Evolutionary conservation across 2,329 filamentous ascomycete species (phyloP).

Genomic region (Talaromyces islandicus): DNA sequence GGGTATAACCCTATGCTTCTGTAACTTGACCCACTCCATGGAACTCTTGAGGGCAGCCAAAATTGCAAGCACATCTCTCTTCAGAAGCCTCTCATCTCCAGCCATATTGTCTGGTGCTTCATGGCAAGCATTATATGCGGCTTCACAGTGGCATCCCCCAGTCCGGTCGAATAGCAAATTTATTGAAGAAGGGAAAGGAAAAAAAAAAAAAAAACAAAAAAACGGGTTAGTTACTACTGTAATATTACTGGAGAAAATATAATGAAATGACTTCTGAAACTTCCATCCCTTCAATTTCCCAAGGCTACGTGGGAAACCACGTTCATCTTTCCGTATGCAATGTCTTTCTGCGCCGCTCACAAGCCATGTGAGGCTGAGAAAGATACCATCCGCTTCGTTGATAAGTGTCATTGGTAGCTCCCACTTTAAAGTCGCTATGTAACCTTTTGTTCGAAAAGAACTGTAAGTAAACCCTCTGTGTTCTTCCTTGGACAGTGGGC

Average conservation of each 20-base stretch:
- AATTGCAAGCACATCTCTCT: neutral
- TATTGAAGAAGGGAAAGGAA: neutral
- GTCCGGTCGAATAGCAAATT: neutral
- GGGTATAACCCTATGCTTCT: neutral
- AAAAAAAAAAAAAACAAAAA: too few species aligned
- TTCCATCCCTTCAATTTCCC: neutral
- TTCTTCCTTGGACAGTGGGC: neutral
- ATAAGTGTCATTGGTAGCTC: neutral
- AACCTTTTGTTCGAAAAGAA: neutral
- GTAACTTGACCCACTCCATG: neutral
- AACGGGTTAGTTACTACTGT: neutral
- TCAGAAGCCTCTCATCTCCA: neutral
- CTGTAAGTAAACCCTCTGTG: neutral
- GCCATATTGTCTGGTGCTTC: neutral
- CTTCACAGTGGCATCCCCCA: neutral
- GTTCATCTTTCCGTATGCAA: neutral
- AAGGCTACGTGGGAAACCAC: neutral
- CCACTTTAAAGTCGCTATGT: neutral
- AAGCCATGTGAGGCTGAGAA: neutral
- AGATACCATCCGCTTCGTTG: neutral
- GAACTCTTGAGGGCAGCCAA: neutral
- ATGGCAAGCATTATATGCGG: neutral
- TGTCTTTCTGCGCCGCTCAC: neutral
- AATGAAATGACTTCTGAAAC: neutral
- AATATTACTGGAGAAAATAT: too few species aligned